Percentiles rank a stretch among this genome's conserved stretches.
Conservation (phyloP, 768 basidiomycete species). For the Ramaria sp. region DNA sequence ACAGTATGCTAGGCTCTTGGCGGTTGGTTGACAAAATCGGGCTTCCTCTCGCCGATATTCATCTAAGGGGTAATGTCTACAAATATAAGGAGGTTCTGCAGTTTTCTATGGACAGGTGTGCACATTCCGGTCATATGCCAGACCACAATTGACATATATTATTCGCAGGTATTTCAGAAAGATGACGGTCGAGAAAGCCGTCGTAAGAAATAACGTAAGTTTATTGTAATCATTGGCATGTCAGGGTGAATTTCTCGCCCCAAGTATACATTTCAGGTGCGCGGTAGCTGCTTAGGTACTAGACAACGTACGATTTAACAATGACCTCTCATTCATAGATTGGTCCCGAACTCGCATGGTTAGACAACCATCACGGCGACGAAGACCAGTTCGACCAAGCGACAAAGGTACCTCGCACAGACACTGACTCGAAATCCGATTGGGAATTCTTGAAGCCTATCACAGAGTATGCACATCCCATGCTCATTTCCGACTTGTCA, state of each 20-base stretch:
- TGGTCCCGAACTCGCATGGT: slow-evolving; percentile 3
- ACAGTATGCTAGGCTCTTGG: slow-evolving; percentile 49
- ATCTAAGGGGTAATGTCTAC: slow-evolving; percentile 59
- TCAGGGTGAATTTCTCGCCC: neutral
- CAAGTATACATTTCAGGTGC: slow-evolving; percentile 8
- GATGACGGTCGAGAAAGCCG: slow-evolving; percentile 55
- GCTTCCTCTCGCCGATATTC: slow-evolving; percentile 60
- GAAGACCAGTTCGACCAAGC: slow-evolving; percentile 35
- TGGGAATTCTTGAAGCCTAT: neutral
- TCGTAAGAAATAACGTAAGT: slow-evolving; percentile 51
- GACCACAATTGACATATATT: slow-evolving; percentile 12
- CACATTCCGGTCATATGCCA: neutral
- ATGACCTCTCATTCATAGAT: neutral
- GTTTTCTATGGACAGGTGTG: slow-evolving; percentile 6
- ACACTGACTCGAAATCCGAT: neutral
- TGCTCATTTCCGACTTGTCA: neutral
- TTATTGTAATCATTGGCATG: slow-evolving; percentile 23
- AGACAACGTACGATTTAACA: no score
- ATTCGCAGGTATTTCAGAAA: slow-evolving; percentile 62
- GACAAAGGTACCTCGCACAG: slow-evolving; percentile 7
- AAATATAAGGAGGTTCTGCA: slow-evolving; percentile 4
- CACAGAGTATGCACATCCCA: neutral
- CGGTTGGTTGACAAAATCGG: slow-evolving; percentile 70
- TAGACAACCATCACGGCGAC: slow-evolving; percentile 25
- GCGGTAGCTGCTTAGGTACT: no score